phyloP scores from a whole-genome alignment of 768 basidiomycete genomes.

The Pseudohyphozyma bogoriensis region DNA sequence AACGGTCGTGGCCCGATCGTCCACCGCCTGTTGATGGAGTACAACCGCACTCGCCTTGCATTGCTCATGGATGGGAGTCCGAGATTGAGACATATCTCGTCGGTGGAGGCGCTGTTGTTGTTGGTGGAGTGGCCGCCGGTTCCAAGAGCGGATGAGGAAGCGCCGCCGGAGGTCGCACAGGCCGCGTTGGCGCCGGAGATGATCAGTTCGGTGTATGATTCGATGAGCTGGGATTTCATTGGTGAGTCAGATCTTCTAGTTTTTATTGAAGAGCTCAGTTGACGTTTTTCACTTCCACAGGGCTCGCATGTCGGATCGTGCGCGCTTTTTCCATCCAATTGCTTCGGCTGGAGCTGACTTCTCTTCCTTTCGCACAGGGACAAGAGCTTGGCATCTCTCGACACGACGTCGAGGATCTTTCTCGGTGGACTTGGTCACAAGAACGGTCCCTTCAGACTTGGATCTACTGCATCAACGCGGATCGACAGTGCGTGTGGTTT shows the following conservation, averaged over 20 bases:
- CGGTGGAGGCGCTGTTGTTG: conserved; percentile 30
- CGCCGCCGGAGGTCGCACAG: not conserved
- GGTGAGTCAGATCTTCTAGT: not conserved
- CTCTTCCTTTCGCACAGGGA: too few relatives aligned
- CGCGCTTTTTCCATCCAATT: too few relatives aligned
- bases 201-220: conserved; percentile 20
- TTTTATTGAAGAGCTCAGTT: too few relatives aligned
- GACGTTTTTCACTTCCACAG: not conserved
- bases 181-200: not conserved
- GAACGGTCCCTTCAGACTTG: conserved; percentile 17
- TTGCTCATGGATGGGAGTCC: conserved; percentile 19
- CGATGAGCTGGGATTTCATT: conserved; percentile 21
- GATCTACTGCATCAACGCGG: conserved; percentile 27
- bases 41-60: conserved; percentile 17
- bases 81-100: conserved; percentile 23
- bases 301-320: conserved; percentile 10
- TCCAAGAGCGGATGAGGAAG: not conserved
- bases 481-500: conserved; percentile 11
- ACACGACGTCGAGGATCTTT: not conserved
- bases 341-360: too few relatives aligned
- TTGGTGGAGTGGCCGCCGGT: conserved; percentile 27
- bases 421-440: conserved; percentile 7
- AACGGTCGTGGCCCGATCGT: conserved; percentile 9
- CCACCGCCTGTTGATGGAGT: conserved; percentile 18
- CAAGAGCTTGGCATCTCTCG: conserved; percentile 25